Conservation (phyloP, 2,329 filamentous ascomycete genomes). For the Thermothelomyces thermophilus region DNA sequence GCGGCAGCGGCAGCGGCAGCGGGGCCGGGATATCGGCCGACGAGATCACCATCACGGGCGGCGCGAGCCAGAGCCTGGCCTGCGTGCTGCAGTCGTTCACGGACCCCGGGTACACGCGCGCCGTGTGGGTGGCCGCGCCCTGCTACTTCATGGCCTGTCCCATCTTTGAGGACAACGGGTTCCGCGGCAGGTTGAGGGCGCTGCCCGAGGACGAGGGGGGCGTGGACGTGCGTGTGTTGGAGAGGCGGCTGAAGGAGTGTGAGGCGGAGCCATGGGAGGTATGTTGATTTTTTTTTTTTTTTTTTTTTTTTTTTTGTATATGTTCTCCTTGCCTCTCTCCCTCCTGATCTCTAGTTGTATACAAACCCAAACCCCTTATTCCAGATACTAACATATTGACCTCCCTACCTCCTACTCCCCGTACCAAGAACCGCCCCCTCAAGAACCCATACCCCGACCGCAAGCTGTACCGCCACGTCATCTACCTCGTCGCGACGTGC, state of each 20-base stretch:
- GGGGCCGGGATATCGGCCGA: slow-evolving; percentile 31
- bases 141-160: slow-evolving; percentile 78
- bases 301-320: background rate
- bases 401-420: too few relatives aligned
- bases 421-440: slow-evolving; percentile 33
- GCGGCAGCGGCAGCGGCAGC: background rate
- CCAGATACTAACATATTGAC: too few relatives aligned
- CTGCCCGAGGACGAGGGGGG: slow-evolving; percentile 74
- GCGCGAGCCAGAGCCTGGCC: slow-evolving; percentile 76
- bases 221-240: slow-evolving; percentile 59
- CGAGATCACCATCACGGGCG: slow-evolving; percentile 74
- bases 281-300: background rate
- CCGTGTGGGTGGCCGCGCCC: slow-evolving; percentile 75
- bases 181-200: slow-evolving; percentile 58
- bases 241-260: slow-evolving; percentile 38
- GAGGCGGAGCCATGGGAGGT: slow-evolving; percentile 6
- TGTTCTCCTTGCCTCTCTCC: background rate
- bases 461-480: slow-evolving; percentile 79
- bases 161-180: slow-evolving; percentile 79
- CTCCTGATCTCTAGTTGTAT: background rate
- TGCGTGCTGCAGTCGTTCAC: slow-evolving; percentile 73
- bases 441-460: slow-evolving; percentile 53
- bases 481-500: slow-evolving; percentile 85
- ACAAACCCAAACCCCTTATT: too few relatives aligned
- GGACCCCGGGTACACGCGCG: slow-evolving; percentile 66